Evolutionary conservation across 345 rosid species (phyloP), one percentile per base, ranked within the genome.

Genomic region (Eutrema heterophyllum): DNA sequence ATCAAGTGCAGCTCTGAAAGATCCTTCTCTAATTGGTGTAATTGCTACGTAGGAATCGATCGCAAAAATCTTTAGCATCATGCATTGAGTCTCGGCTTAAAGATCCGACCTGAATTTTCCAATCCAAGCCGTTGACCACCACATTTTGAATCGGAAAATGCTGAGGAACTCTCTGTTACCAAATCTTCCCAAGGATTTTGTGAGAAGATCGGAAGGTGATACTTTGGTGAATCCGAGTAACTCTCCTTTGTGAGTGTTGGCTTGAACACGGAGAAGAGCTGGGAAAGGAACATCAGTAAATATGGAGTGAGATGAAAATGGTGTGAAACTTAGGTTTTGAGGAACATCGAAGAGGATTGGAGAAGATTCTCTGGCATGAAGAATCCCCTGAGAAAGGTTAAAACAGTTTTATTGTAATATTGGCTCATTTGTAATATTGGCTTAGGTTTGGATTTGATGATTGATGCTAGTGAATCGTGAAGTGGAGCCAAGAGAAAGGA

Each of bases 41-140:
- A 93, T 81, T 4, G 87, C 33, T 33, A 82, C 86, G 54, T 87
- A 90, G 36, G 86, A 87, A 14, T 38, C 71, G 0, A 79, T 76
- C 84, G 88, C 92, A 27, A 88, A 93, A 14, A 90, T 82, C 76
- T 90, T 80, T 2, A 90, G 54, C 75, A 90, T 82, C 5, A 87
- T 72, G 96, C 92, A 87, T 44, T 93, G 97, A 44, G 97, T 86
- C 81, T 93, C 98, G 66, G 77, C 81, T 69, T 87, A 92, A 73
- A 93, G 72, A 79, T 90, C 96, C 43, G 96, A 87, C 60, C 98
- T 97, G 13, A 90, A 84, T 15, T 29, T 77, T 5, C 97, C 96
- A 2, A 85, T 82, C 97, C 97, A 90, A 72, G 87, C 85, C 16
- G 98, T 90, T 5, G 93, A 86, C 96, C 96, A 90, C 97, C 98